Evolutionary conservation across 192 early-diverging fungal genomes (phyloP).

Genomic region (Pilobolus umbonatus): DNA sequence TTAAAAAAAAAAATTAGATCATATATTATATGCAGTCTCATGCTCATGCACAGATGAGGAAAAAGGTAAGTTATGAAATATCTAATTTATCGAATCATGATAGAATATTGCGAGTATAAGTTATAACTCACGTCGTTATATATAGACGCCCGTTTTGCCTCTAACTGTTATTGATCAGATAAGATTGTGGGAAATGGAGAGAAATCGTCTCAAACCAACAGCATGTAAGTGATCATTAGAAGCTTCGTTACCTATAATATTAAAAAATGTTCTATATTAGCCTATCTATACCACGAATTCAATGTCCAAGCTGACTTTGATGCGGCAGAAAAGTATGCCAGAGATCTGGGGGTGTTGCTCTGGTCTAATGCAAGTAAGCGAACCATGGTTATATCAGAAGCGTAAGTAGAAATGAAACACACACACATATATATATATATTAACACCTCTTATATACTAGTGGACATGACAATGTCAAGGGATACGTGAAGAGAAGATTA

Average conservation of each 20-base stretch:
- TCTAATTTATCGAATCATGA: neutral
- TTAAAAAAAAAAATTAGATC: too few species aligned
- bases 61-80: constrained; percentile 37
- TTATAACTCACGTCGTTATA: neutral
- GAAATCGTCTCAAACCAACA: constrained; percentile 65
- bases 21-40: constrained; percentile 85
- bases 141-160: constrained; percentile 71
- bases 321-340: constrained; percentile 68
- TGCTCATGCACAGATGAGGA: constrained; percentile 91
- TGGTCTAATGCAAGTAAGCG: constrained; percentile 70
- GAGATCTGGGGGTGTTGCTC: constrained; percentile 66
- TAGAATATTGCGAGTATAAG: neutral
- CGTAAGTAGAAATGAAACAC: constrained; percentile 19
- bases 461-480: constrained; percentile 31
- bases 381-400: constrained; percentile 70
- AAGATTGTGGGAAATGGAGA: constrained; percentile 92
- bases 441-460: constrained; percentile 10
- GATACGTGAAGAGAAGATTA: constrained; percentile 28
- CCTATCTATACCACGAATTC: constrained; percentile 77
- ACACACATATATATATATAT: neutral
- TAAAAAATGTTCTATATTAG: constrained; percentile 19
- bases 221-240: constrained; percentile 25
- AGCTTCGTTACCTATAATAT: neutral
- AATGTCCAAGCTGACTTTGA: constrained; percentile 65
- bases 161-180: constrained; percentile 94